Evolutionary conservation across 345 rosid species (phyloP).

Genomic region (Populus ilicifolia): DNA sequence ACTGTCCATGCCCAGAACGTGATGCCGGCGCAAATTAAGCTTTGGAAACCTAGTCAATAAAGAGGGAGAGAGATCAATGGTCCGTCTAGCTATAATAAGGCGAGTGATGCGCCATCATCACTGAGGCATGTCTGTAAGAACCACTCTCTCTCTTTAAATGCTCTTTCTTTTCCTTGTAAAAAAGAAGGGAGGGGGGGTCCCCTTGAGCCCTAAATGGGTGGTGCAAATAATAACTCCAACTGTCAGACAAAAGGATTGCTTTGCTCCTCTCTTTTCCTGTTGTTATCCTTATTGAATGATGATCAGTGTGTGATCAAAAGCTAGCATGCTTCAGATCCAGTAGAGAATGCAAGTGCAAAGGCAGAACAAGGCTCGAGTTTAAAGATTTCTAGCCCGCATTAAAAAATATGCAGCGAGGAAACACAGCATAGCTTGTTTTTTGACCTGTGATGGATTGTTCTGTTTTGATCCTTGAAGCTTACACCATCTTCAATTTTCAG

Average conservation of each 20-base stretch:
- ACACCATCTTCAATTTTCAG: too few relatives aligned
- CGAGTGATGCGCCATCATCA: background rate
- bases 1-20: background rate
- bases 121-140: background rate
- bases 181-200: slow-evolving; percentile 7
- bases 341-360: background rate
- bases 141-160: background rate
- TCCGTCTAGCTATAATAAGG: background rate
- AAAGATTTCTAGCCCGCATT: too few relatives aligned
- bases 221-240: slow-evolving; percentile 15
- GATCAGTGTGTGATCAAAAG: background rate
- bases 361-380: background rate
- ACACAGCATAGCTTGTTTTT: background rate
- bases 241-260: slow-evolving; percentile 4
- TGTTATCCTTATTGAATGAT: background rate
- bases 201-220: slow-evolving; percentile 10
- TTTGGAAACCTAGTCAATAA: background rate
- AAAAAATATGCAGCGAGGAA: background rate
- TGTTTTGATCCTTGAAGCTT: too few relatives aligned
- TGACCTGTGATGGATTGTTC: background rate
- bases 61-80: background rate
- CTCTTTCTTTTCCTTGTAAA: background rate
- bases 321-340: background rate
- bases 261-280: background rate
- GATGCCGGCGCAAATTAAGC: slow-evolving; percentile 11